Conservation (phyloP, 306 rosid genomes). For the Carpinus fangiana region DNA sequence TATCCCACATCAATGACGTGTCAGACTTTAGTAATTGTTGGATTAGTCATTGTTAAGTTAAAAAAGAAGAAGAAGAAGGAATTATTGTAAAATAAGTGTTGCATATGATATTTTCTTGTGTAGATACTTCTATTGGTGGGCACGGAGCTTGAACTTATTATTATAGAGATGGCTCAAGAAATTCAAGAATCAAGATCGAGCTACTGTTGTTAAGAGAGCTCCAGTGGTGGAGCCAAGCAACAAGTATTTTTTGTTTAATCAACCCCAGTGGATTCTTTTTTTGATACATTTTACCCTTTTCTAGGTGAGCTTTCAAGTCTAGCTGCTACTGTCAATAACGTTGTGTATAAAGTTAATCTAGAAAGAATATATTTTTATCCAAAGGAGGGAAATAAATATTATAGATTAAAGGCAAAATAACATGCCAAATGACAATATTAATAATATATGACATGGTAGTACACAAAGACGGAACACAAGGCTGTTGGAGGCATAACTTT, state of each 20-base stretch:
- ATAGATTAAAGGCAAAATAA: too few relatives aligned
- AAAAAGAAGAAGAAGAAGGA: too few relatives aligned
- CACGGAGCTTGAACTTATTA: slow-evolving; percentile 54
- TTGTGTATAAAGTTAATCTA: too few relatives aligned
- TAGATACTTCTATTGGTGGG: slow-evolving; percentile 65
- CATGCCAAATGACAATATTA: too few relatives aligned
- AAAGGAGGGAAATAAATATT: too few relatives aligned
- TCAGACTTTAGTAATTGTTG: too few relatives aligned
- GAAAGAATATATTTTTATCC: too few relatives aligned
- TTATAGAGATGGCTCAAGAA: slow-evolving; percentile 80
- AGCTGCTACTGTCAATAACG: neutral
- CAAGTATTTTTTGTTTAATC: slow-evolving; percentile 66
- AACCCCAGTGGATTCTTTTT: slow-evolving; percentile 58
- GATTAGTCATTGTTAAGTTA: neutral
- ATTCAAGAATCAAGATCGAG: slow-evolving; percentile 64
- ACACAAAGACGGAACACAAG: too few relatives aligned
- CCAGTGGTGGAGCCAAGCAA: slow-evolving; percentile 63
- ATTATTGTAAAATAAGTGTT: neutral
- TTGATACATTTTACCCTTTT: slow-evolving; percentile 62
- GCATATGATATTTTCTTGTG: neutral
- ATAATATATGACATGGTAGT: too few relatives aligned
- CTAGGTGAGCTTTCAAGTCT: slow-evolving; percentile 26
- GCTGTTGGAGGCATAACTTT: too few relatives aligned
- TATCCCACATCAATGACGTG: too few relatives aligned
- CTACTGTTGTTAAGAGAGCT: slow-evolving; percentile 56